A percentile compares a stretch with the other conserved stretches of the same genome.
These are phyloP conservation scores for Solanum paucissectum DNA, from an alignment of 257 asterid species.

Conservation along the genomic window DNA sequence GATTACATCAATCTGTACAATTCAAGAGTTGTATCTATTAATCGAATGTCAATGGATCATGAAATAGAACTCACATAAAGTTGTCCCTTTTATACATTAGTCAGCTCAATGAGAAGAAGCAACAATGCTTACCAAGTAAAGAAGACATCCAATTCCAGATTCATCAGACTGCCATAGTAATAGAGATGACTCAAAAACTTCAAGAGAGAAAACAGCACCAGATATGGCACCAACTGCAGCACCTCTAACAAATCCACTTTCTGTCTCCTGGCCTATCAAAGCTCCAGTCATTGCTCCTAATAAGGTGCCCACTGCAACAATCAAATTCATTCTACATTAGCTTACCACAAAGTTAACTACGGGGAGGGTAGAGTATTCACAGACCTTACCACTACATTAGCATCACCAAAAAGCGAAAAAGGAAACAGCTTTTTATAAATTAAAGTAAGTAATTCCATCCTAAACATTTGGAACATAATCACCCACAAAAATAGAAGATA, in stretches of 20 bases:
- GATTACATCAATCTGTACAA: slow-evolving; percentile 74
- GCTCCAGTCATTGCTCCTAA: slow-evolving; percentile 98
- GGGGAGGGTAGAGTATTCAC: not conserved
- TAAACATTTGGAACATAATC: not conserved
- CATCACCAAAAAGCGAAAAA: not conserved
- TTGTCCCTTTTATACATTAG: not conserved
- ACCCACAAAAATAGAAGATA: not conserved
- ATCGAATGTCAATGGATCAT: not conserved
- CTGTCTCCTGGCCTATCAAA: slow-evolving; percentile 93
- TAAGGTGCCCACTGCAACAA: slow-evolving; percentile 73
- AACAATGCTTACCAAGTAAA: slow-evolving; percentile 60
- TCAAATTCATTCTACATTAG: not conserved
- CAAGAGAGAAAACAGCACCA: slow-evolving; percentile 97
- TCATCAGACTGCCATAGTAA: slow-evolving; percentile 87
- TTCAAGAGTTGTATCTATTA: not conserved
- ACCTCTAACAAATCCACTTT: slow-evolving; percentile 93
- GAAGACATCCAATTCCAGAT: slow-evolving; percentile 87
- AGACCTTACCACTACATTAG: not conserved
- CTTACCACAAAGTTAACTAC: not conserved
- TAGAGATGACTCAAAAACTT: slow-evolving; percentile 85
- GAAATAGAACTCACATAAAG: not conserved
- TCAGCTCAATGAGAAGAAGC: not conserved
- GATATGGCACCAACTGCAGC: slow-evolving; percentile 98
- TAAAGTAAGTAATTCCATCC: not conserved
- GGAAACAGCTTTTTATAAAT: not conserved